Evolutionary conservation across 2,329 filamentous ascomycete genomes (phyloP), one percentile per base, ranked within the genome.

Genomic region (Fusarium poae): DNA sequence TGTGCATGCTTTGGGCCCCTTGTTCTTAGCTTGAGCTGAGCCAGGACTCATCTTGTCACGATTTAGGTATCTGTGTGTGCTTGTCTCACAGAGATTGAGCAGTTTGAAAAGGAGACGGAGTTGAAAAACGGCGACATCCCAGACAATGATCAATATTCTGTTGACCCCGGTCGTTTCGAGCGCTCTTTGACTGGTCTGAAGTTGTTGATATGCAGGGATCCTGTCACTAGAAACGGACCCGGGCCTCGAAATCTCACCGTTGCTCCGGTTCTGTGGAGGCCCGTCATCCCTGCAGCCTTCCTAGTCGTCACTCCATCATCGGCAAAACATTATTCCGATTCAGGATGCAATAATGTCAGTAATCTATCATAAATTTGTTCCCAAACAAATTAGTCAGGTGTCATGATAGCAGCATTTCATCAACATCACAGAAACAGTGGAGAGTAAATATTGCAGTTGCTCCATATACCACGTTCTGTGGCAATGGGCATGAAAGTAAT

Each of bases 1-100:
- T 2, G 78, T 78, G 70, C 84, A 86, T 43, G 84, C 84, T 67
- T 82, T 81, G 5, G 84, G 83, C 15, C 83, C 83, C 64, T 81
- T 83, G 68, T 75, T 77, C 45, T 73, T 72, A 16, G 69, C 56
- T 57, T 78, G 71, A 52, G 57, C 51, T 35, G 43, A 32, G 29
- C 48, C 57, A 44, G 62, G 58, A 49, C 58, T 72, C 72, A 74
- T 74, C 43, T 57, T 68, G 65, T 58, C 64, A 71, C 64, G 51
- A 34, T 35, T 60, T 63, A 53, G 43, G 46, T 65, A 58, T 62
- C 43, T 49, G 34, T 39, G 48, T 46, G 27, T 53, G 29, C 35
- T 68, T 25, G 57, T 49, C 57, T 59, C 29, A 46, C 35, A 44
- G 34, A 48, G 60, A 57, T 57, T 52, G 45, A 55, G 55, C 65